Conservation (phyloP, 2,329 filamentous ascomycete species). For the Myriosclerotinia scirpicola region DNA sequence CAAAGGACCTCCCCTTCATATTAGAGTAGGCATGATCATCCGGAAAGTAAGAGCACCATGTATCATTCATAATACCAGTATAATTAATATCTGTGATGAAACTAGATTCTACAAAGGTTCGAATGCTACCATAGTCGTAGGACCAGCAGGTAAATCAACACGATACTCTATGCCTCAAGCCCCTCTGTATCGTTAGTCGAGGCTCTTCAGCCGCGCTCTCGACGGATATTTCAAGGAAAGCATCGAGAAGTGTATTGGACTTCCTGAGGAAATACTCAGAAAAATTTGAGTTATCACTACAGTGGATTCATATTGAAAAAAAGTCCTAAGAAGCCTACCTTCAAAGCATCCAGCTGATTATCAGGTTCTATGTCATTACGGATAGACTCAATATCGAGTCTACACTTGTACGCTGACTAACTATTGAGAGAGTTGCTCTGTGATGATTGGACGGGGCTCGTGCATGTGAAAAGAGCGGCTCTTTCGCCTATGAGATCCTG, state of each 20-base stretch:
- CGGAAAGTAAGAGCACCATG: neutral
- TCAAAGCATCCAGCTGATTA: neutral
- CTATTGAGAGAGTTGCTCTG: no score
- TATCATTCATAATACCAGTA: neutral
- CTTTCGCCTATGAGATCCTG: no score
- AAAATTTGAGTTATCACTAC: neutral
- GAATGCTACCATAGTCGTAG: neutral
- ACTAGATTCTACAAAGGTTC: neutral
- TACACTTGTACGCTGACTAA: no score
- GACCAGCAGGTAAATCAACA: neutral
- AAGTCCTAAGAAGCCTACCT: neutral
- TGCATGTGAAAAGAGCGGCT: no score
- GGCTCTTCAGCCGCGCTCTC: neutral
- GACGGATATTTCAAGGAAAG: neutral
- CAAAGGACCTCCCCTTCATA: neutral
- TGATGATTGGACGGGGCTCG: no score
- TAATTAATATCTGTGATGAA: neutral
- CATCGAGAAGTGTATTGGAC: neutral
- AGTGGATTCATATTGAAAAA: neutral
- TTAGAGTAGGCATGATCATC: neutral
- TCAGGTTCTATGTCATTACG: neutral
- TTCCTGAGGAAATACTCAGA: neutral
- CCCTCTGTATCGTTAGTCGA: neutral
- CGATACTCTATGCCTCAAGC: neutral
- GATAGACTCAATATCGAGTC: neutral